Evolutionary conservation across 2,329 filamentous ascomycete species (phyloP).

Genomic region (Paecilomyces fulvus): DNA sequence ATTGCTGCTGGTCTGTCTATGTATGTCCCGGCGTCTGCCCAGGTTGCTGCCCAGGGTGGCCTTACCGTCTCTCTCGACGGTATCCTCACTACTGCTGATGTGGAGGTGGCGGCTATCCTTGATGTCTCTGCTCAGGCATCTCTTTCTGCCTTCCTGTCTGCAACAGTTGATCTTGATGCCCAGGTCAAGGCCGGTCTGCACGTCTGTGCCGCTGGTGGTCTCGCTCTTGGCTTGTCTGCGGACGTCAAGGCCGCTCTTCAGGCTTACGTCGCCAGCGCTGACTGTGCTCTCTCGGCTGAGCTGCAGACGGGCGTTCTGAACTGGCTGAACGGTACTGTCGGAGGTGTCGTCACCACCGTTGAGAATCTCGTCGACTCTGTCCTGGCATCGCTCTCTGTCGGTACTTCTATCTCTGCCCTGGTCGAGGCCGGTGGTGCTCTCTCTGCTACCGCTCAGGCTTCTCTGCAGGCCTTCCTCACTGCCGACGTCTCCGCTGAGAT

Average conservation of each 20-base stretch:
- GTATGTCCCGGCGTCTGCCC: slow-evolving; percentile 24
- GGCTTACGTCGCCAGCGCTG: slow-evolving; percentile 18
- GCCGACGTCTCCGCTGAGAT: slow-evolving; percentile 17
- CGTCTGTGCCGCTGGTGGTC: slow-evolving; percentile 26
- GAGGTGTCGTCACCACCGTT: slow-evolving; percentile 19
- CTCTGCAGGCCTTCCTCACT: slow-evolving; percentile 26
- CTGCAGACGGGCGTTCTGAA: slow-evolving; percentile 22
- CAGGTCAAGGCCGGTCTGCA: slow-evolving; percentile 24
- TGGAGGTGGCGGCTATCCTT: slow-evolving; percentile 11
- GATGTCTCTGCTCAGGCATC: slow-evolving; percentile 19
- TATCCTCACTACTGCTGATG: slow-evolving; percentile 20
- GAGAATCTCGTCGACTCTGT: slow-evolving; percentile 19
- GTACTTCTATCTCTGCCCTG: slow-evolving; percentile 21
- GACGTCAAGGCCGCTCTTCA: slow-evolving; percentile 25
- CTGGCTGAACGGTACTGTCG: slow-evolving; percentile 23
- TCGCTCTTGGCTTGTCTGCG: slow-evolving; percentile 18
- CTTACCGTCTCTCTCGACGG: slow-evolving; percentile 28
- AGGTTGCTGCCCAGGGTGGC: slow-evolving; percentile 27
- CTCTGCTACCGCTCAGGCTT: slow-evolving; percentile 18
- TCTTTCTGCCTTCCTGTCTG: slow-evolving; percentile 21
- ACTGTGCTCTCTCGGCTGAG: slow-evolving; percentile 19
- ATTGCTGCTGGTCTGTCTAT: slow-evolving; percentile 23
- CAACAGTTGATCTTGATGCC: slow-evolving; percentile 15
- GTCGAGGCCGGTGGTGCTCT: slow-evolving; percentile 23
- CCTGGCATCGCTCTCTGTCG: slow-evolving; percentile 23